A percentile compares a stretch with the other conserved stretches of the same genome.
Conservation (phyloP, 306 rosid species). For the Acacia confusa region DNA sequence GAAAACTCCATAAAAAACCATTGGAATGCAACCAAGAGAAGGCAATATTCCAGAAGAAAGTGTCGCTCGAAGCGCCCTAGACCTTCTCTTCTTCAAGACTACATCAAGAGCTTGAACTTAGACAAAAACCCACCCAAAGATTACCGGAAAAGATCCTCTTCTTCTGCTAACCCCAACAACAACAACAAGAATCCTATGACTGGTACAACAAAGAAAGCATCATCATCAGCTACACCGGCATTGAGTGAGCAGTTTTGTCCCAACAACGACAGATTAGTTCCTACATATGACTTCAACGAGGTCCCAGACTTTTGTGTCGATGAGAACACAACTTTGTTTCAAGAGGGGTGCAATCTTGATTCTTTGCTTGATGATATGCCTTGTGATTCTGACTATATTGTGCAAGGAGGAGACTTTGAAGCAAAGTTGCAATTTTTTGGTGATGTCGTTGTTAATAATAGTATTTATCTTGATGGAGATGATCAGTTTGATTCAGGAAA, state of each 20-base stretch:
- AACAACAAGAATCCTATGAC: background rate
- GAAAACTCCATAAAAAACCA: slow-evolving; percentile 95
- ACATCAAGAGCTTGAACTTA: slow-evolving; percentile 80
- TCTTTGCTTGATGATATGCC: slow-evolving; percentile 62
- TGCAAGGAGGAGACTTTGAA: slow-evolving; percentile 26
- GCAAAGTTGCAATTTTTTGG: background rate
- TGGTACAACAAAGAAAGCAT: slow-evolving; percentile 3
- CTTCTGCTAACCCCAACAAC: background rate
- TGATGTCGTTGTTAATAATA: background rate
- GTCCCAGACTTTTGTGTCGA: slow-evolving; percentile 58
- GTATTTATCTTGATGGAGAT: background rate
- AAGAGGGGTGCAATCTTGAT: slow-evolving; percentile 55
- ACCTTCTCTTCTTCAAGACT: slow-evolving; percentile 71
- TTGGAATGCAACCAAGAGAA: slow-evolving; percentile 95
- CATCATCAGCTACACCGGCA: background rate
- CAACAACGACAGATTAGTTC: slow-evolving; percentile 37
- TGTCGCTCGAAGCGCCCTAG: slow-evolving; percentile 69
- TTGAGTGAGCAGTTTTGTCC: slow-evolving; percentile 23
- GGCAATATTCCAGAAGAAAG: slow-evolving; percentile 84
- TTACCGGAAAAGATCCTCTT: slow-evolving; percentile 40
- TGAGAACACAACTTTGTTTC: slow-evolving; percentile 46
- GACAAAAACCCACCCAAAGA: slow-evolving; percentile 46
- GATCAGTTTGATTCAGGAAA: slow-evolving; percentile 30
- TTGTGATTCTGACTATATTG: slow-evolving; percentile 30
- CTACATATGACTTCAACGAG: slow-evolving; percentile 49